Base-by-base conservation (phyloP, 768 basidiomycete genomes). In the Mycena sanguinolenta region DNA sequence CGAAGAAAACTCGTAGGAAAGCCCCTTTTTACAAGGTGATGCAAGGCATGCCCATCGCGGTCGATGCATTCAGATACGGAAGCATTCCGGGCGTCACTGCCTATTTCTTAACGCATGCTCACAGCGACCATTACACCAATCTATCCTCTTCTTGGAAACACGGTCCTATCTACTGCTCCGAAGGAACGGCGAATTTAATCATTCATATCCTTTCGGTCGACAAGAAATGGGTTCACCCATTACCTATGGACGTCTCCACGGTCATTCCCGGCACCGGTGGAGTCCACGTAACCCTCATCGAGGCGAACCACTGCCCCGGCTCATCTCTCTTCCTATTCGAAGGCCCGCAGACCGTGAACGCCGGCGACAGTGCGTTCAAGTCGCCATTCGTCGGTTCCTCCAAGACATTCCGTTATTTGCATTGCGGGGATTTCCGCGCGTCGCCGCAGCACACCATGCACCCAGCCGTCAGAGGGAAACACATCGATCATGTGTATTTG, bases 271-370 rank as follows among this genome's bases (percentile, higher is more conserved):
- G 94, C 73, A 95, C 95, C 0, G 89, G 90, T 30, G 96, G 96
- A 2, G 95, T 98, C 39, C 84, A 82, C 42, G 97, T 98, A 6
- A 98, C 96, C 2, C 88, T 97, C 46, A 95, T 99, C n/a, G 95
- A 98, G 76, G 98, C 97, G 13, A 99, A 99, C 78, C 98, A 99
- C 77, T 98, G 97, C 79, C 98, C 98, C 7, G 98, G 98, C 5
- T 98, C 96, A 2, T 95, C 91, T 67, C 84, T 99, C 28, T 99
- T 98, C 81, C 85, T 97, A 38, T 99, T 96, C 75, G 95, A 98
- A 81, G 97, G 98, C 8, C 87, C 81, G 49, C 97, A 98, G 78
- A 98, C 96, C 0, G 83, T 92, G 63, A 85, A 97, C 77, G 95
- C 95, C 0, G 97, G 96, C 0, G 96, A 97, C 77, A 93, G 92